These are phyloP conservation scores for Pythium brassicae DNA, from an alignment of 352 stramenopile genomes.

Conservation along the genomic window DNA sequence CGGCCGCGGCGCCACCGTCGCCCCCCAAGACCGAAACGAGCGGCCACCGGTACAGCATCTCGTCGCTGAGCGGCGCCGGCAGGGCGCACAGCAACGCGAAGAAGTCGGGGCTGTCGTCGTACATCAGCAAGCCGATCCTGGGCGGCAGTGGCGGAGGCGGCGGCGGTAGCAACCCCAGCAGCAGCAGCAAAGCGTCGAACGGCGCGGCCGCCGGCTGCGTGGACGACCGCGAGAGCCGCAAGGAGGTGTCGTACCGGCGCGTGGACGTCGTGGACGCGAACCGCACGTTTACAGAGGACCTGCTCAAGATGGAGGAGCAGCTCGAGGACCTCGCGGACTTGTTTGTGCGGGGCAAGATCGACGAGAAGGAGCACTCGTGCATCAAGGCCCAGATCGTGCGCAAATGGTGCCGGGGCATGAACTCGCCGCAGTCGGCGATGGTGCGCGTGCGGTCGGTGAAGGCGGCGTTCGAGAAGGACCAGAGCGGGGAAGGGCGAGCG, in stretches of 20 bases:
- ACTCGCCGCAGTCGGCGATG: constrained; percentile 77
- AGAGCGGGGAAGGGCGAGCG: constrained; percentile 6
- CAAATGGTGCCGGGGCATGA: constrained; percentile 79
- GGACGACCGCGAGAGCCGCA: constrained; percentile 38
- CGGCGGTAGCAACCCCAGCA: not conserved
- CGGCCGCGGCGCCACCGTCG: constrained; percentile 39
- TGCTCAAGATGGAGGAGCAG: constrained; percentile 81
- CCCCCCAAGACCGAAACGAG: constrained; percentile 45
- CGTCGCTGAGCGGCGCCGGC: constrained; percentile 22
- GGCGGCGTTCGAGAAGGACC: constrained; percentile 26
- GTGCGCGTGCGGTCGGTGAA: constrained; percentile 65
- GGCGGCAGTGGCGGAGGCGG: constrained; percentile 17
- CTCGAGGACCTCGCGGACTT: constrained; percentile 65
- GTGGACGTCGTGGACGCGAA: constrained; percentile 69
- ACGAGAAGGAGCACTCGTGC: constrained; percentile 83
- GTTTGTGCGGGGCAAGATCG: constrained; percentile 74
- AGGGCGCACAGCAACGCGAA: constrained; percentile 18
- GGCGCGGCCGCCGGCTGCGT: constrained; percentile 14
- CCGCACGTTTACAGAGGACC: constrained; percentile 55
- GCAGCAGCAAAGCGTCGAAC: constrained; percentile 6
- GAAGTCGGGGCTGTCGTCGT: constrained; percentile 39
- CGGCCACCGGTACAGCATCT: constrained; percentile 37
- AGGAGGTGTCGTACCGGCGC: constrained; percentile 56
- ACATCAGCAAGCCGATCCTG: constrained; percentile 60
- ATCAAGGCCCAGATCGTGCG: constrained; percentile 79